A percentile compares a stretch with the other conserved stretches of the same genome.
Evolutionary conservation across 164 flowering plant species (phyloP).

Genomic region (Chloranthus sessilifolius): DNA sequence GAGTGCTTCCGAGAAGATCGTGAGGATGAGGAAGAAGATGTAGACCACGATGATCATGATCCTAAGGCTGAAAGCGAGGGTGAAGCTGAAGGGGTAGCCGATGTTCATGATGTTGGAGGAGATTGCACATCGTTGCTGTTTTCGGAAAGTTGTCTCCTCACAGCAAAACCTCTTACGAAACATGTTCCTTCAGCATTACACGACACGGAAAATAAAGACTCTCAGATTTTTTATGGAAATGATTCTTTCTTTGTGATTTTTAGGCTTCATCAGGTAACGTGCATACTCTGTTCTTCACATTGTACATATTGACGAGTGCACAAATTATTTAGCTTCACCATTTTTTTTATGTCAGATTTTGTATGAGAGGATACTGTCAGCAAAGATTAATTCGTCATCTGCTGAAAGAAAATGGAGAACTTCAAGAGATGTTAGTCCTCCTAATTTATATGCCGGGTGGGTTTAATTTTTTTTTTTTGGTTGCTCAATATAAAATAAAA

Average conservation of each 20-base stretch:
- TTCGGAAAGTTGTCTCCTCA: constrained; percentile 55
- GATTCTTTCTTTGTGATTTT: constrained; percentile 90
- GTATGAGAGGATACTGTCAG: constrained; percentile 69
- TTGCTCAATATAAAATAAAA: not conserved
- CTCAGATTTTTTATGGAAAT: constrained; percentile 78
- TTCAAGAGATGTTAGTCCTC: constrained; percentile 29
- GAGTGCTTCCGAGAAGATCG: constrained; percentile 72
- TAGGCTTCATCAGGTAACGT: constrained; percentile 89
- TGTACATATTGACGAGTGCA: not conserved
- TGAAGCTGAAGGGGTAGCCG: constrained; percentile 84
- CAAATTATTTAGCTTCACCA: not conserved
- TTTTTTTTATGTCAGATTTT: constrained; percentile 41
- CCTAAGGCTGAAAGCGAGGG: constrained; percentile 90
- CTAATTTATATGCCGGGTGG: constrained; percentile 62
- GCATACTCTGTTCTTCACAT: not conserved
- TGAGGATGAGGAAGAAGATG: constrained; percentile 54
- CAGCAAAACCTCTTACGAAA: constrained; percentile 79
- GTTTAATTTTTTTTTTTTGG: constrained; percentile 6
- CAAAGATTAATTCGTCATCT: constrained; percentile 52
- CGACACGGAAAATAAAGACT: constrained; percentile 38
- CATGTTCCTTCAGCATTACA: constrained; percentile 37
- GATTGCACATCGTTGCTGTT: constrained; percentile 49
- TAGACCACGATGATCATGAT: constrained; percentile 49
- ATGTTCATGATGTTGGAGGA: constrained; percentile 73
- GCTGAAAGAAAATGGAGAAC: constrained; percentile 59